These are phyloP conservation scores for Apiotrichum domesticum DNA, from an alignment of 1,284 basidiomycete genomes.

Conservation along the genomic window DNA sequence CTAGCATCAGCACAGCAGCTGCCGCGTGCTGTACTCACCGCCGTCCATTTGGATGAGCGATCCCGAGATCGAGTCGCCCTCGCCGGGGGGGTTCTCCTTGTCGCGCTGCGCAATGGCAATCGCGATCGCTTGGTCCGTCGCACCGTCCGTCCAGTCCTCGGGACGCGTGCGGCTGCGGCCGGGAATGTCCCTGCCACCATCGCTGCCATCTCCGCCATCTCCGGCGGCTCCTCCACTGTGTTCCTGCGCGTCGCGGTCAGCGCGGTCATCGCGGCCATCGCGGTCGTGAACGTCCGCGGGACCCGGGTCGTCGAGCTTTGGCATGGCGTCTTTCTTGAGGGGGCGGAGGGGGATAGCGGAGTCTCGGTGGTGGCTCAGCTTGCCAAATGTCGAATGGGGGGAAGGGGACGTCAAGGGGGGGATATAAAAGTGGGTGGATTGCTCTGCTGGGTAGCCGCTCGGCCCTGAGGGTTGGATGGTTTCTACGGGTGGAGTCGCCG, in stretches of 20 bases:
- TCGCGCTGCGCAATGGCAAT: constrained; percentile 19
- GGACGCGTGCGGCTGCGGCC: background rate
- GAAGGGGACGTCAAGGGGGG: no score
- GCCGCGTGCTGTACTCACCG: constrained; percentile 4
- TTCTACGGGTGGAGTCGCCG: no score
- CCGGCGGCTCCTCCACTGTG: background rate
- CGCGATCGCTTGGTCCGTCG: constrained; percentile 19
- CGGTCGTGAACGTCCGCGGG: background rate
- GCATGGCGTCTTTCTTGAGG: background rate
- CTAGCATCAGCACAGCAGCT: constrained; percentile 1
- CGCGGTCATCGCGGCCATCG: background rate
- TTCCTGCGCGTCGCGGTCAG: background rate
- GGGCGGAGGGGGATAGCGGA: background rate
- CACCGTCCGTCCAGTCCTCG: constrained; percentile 21
- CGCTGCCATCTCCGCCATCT: no score
- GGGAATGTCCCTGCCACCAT: background rate
- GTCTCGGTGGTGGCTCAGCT: background rate
- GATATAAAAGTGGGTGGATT: no score
- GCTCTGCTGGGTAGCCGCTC: no score
- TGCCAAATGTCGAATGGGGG: background rate
- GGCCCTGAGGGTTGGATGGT: no score
- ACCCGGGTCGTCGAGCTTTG: constrained; percentile 1
- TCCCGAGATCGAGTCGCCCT: constrained; percentile 19
- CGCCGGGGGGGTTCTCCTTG: constrained; percentile 18
- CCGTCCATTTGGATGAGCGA: constrained; percentile 16